Base-by-base conservation (phyloP, 1,139 yeast genomes). In the Protomyces inundatus region DNA sequence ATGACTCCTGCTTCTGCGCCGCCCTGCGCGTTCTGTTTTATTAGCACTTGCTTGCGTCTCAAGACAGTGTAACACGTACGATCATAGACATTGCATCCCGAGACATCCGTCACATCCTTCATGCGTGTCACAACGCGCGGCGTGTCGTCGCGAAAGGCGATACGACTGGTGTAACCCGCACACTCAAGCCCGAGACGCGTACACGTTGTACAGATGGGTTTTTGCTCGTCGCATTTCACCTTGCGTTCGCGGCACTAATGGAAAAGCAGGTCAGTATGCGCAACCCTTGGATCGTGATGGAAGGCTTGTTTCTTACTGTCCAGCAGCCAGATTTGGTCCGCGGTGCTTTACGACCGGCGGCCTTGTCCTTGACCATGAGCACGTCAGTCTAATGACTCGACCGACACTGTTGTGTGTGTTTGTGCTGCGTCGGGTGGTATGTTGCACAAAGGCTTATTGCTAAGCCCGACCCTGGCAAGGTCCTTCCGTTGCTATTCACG, bases 121-220 rank as follows among this genome's bases (percentile, higher is more conserved):
- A 61, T 61, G 7, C 64, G 55, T 40, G 51, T 54, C 45, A 55
- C 32, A 16, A 61, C 64, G 6, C 64, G 50, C 60, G 39, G 64
- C 9, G 64, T 61, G 32, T 61, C 64, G 30, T 61, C 64, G 3
- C 64, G 60, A 54, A 61, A 61, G 16, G 61, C 45, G 59, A 61
- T 55, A 16, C 61, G 51, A 4, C 55, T 53, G 23, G 61, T 53
- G 58, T 61, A 61, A 7, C 64, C 64, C 35, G 56, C 64, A 34
- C 64, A 61, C n/a, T 37, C 52, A 14, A 61, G 30, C 7, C 57
- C 56, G 2, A 61, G 55, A 6, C 64, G 54, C n/a, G 48, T 37
- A 46, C 64, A 61, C 14, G 56, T 42, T 10, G 40, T 14, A 33
- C 64, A 61, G 55, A 55, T 40, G 6, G 64, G 64, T 53, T 40